These are phyloP conservation scores for Citrus sp. DNA, from an alignment of 345 rosid species.

Conservation along the genomic window DNA sequence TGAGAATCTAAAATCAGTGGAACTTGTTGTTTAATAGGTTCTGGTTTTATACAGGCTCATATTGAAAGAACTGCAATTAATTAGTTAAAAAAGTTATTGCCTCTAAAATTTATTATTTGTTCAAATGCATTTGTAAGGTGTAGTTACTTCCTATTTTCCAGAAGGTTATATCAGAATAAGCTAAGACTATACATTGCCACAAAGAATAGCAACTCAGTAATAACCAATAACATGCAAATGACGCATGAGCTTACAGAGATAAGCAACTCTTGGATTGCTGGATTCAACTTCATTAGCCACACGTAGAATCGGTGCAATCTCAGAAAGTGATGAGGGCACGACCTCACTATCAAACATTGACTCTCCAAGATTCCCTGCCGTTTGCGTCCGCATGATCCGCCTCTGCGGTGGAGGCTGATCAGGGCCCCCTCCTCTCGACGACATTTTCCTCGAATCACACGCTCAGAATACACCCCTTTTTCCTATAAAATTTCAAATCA, in stretches of 20 bases:
- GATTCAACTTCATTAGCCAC: conserved; percentile 98
- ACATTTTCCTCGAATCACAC: conserved; percentile 35
- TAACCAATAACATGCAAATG: background rate
- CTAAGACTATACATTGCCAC: background rate
- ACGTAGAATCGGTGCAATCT: conserved; percentile 98
- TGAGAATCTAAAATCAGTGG: background rate
- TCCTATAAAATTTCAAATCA: conserved; percentile 5
- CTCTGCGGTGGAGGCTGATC: conserved; percentile 48
- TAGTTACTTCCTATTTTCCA: background rate
- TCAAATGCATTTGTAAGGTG: background rate
- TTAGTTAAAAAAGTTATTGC: background rate
- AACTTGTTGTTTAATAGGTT: background rate
- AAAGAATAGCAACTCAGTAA: background rate
- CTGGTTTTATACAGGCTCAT: background rate
- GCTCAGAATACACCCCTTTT: conserved; percentile 7
- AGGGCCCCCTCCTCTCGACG: conserved; percentile 48
- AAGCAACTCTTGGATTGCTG: conserved; percentile 90
- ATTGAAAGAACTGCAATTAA: background rate
- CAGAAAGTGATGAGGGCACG: conserved; percentile 90
- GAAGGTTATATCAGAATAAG: background rate
- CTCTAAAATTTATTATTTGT: background rate
- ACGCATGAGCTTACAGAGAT: conserved; percentile 64
- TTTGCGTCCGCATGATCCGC: conserved; percentile 80
- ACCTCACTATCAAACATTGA: conserved; percentile 88
- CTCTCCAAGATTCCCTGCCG: conserved; percentile 91